A percentile compares a stretch with the other conserved stretches of the same genome.
Conservation (phyloP, 306 rosid species). For the Glycine soja region DNA sequence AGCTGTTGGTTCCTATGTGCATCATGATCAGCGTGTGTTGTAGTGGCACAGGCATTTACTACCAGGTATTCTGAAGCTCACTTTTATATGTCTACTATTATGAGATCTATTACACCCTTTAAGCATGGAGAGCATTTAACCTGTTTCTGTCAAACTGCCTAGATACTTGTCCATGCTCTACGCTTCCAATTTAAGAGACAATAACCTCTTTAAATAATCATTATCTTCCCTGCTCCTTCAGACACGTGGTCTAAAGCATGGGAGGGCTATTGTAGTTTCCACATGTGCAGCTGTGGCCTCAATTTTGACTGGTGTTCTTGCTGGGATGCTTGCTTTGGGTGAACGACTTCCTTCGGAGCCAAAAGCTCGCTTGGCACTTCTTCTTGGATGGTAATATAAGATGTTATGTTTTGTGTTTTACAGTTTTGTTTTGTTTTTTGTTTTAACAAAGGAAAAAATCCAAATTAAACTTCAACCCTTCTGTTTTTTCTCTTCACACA, state of each 20-base stretch:
- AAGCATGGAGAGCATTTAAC: neutral
- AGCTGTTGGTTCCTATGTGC: slow-evolving; percentile 76
- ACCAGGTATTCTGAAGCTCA: slow-evolving; percentile 62
- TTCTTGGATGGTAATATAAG: slow-evolving; percentile 82
- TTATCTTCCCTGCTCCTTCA: slow-evolving; percentile 45
- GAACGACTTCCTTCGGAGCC: slow-evolving; percentile 86
- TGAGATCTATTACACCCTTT: neutral
- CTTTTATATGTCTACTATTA: neutral
- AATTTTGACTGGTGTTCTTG: slow-evolving; percentile 83
- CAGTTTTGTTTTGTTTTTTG: neutral
- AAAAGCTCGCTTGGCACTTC: slow-evolving; percentile 73
- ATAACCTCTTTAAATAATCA: slow-evolving; percentile 27
- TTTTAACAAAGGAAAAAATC: neutral
- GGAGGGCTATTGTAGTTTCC: slow-evolving; percentile 83
- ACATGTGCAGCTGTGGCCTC: slow-evolving; percentile 95
- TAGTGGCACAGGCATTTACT: slow-evolving; percentile 84
- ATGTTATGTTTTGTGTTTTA: slow-evolving; percentile 24
- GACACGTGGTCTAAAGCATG: slow-evolving; percentile 94
- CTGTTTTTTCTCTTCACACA: neutral
- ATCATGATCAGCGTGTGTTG: slow-evolving; percentile 72
- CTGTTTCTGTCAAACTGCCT: neutral
- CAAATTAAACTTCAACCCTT: neutral
- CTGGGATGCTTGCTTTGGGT: slow-evolving; percentile 95
- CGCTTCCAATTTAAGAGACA: slow-evolving; percentile 7
- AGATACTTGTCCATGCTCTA: slow-evolving; percentile 15